Evolutionary conservation across 129 eudicot genomes (phyloP), one percentile per base, ranked within the genome.

Genomic region (Saussurea involucrata): DNA sequence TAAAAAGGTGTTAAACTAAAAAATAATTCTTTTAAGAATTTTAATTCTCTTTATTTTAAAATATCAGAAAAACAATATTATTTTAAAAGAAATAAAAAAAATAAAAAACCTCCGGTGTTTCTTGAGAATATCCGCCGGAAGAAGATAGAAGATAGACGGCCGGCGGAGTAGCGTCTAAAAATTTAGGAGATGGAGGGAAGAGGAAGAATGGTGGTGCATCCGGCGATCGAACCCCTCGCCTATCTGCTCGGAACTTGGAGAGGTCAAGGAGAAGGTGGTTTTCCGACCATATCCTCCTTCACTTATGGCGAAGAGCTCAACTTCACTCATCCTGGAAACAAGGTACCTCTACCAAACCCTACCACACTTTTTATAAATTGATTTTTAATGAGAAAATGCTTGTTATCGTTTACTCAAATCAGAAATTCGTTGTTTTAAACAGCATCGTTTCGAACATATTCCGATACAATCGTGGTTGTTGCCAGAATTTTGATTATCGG

Each of bases 211-310:
- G 70, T 12, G 42, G 88, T 86, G 57, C 97, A 91, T 76, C 97
- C 93, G 78, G 88, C 82, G 18, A 79, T 91, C 4, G 85, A 76
- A 64, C 88, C 92, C 15, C 68, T 91, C 28, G 73, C 90, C 8
- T 88, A 75, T 85, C 77, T 91, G 58, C 74, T 91, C 15, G 97
- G 97, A 60, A 91, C 88, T 1, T 91, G 94, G 97, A 88, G 75
- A 88, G 97, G 94, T 13, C 64, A 83, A 73, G 97, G 97, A 12
- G 87, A 88, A 72, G 97, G 97, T 20, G 83, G 85, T 66, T 91
- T 82, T 29, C 92, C 97, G 33, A 91, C 91, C 12, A 88, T 91
- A 40, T 82, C 93, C 57, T 81, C 92, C 27, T 91, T 91, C 78
- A 11, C 68, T 57, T 89, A 89, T 76, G 82, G 84, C 68, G 95